Evolutionary conservation across 768 basidiomycete species (phyloP).

Genomic region (Suillus subalutaceus): DNA sequence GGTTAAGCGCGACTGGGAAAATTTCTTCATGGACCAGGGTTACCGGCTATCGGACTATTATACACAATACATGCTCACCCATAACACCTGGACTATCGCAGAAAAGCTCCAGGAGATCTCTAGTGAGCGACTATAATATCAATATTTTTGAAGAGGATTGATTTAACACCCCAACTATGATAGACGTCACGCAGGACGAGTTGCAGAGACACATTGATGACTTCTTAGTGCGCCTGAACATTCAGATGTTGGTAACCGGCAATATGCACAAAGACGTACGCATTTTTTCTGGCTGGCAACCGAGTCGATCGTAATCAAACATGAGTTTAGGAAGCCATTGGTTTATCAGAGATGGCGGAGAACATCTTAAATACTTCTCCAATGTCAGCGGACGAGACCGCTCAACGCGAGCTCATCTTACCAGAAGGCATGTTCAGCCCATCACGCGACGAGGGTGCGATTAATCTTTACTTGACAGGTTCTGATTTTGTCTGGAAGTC

Average conservation of each 20-base stretch:
- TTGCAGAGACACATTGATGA: conserved; percentile 61
- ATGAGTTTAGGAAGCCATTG: conserved; percentile 68
- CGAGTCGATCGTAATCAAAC: not conserved
- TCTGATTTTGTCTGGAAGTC: conserved; percentile 69
- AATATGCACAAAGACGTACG: conserved; percentile 85
- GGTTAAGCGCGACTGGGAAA: conserved; percentile 79
- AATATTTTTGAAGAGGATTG: not conserved
- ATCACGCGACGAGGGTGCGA: conserved; percentile 1
- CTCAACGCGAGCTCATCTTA: conserved; percentile 62
- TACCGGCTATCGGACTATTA: conserved; percentile 81
- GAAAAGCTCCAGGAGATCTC: conserved; percentile 79
- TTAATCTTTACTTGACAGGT: conserved; percentile 43
- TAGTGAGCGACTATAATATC: conserved; percentile 48
- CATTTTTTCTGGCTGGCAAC: conserved; percentile 4
- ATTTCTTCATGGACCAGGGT: conserved; percentile 85
- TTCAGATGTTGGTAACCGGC: conserved; percentile 78
- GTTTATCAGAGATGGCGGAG: conserved; percentile 74
- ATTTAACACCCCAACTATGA: not conserved
- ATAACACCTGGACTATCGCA: conserved; percentile 73
- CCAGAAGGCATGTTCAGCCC: conserved; percentile 55
- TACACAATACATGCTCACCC: conserved; percentile 67
- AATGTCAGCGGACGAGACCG: conserved; percentile 57
- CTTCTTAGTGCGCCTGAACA: conserved; percentile 64
- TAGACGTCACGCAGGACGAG: conserved; percentile 75
- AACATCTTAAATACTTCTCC: conserved; percentile 57